phyloP scores from a whole-genome alignment of 768 basidiomycete genomes.

The Mycena galopus region DNA sequence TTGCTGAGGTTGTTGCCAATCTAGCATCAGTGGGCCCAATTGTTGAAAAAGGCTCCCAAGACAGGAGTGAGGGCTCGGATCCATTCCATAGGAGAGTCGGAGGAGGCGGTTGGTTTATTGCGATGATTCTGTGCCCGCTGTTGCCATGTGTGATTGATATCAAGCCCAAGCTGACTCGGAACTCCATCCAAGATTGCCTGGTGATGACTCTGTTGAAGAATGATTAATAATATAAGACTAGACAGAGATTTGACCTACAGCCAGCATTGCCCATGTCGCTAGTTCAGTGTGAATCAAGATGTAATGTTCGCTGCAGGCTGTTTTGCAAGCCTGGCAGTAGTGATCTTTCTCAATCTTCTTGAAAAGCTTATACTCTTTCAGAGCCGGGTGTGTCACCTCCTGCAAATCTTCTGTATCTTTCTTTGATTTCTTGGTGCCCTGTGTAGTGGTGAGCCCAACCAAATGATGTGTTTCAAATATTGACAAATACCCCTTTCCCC shows the following conservation, averaged over 20 bases:
- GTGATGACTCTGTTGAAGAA: not conserved
- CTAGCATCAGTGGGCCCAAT: too few species aligned
- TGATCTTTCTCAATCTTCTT: not conserved
- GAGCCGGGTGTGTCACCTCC: not conserved
- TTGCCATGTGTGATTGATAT: not conserved
- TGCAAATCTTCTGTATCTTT: not conserved
- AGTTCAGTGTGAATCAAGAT: not conserved
- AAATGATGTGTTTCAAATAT: too few species aligned
- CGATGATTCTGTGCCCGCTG: too few species aligned
- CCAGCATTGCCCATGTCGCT: constrained; percentile 16
- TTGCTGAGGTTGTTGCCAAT: too few species aligned
- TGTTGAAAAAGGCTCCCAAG: too few species aligned
- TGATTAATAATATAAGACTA: too few species aligned
- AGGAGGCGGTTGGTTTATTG: too few species aligned
- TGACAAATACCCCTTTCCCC: too few species aligned
- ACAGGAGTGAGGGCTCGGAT: too few species aligned
- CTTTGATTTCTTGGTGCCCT: not conserved
- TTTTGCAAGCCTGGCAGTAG: constrained; percentile 2
- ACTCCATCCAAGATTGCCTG: not conserved
- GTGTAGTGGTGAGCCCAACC: too few species aligned
- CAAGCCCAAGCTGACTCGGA: not conserved
- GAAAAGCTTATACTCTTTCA: constrained; percentile 5
- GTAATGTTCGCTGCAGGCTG: not conserved
- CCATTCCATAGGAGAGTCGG: too few species aligned
- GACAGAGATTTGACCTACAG: too few species aligned